phyloP scores from a whole-genome alignment of 371 early-diverging fungal species.

The Blakeslea trispora region DNA sequence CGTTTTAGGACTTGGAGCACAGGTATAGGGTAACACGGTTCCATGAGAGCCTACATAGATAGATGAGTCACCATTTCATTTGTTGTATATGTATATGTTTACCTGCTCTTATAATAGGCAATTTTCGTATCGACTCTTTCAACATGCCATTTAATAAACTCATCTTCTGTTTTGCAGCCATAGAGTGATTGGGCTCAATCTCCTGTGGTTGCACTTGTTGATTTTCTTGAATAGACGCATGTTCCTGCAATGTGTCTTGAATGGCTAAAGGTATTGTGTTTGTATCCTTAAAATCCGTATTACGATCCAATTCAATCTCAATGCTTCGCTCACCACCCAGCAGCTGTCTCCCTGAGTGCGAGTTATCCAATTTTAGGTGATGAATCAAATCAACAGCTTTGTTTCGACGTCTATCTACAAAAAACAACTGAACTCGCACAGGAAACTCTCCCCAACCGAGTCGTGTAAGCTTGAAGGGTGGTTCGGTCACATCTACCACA shows the following conservation, averaged over 20 bases:
- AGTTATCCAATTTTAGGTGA: constrained; percentile 78
- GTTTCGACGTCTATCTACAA: constrained; percentile 76
- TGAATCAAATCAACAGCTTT: constrained; percentile 86
- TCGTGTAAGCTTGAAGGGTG: constrained; percentile 83
- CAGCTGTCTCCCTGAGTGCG: constrained; percentile 68
- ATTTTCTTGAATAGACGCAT: neutral
- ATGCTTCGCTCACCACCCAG: constrained; percentile 73
- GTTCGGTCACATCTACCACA: constrained; percentile 75
- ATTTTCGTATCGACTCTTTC: constrained; percentile 29
- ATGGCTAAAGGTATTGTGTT: constrained; percentile 5
- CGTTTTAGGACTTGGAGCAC: constrained; percentile 30
- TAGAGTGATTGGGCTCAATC: constrained; percentile 1
- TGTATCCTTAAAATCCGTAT: constrained; percentile 67
- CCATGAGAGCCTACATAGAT: constrained; percentile 20
- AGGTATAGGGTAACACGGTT: constrained; percentile 31
- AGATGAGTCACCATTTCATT: neutral
- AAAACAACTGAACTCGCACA: constrained; percentile 78
- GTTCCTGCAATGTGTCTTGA: too few relatives aligned
- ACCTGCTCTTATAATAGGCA: constrained; percentile 41
- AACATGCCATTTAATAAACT: constrained; percentile 35
- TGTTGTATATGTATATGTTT: constrained; percentile 7
- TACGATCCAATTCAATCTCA: constrained; percentile 84
- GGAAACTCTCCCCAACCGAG: constrained; percentile 97
- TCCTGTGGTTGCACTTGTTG: constrained; percentile 2
- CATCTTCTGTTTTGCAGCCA: constrained; percentile 39